Evolutionary conservation across 1,284 basidiomycete species (phyloP), one percentile per base, ranked within the genome.

Genomic region (Mycena sp.): DNA sequence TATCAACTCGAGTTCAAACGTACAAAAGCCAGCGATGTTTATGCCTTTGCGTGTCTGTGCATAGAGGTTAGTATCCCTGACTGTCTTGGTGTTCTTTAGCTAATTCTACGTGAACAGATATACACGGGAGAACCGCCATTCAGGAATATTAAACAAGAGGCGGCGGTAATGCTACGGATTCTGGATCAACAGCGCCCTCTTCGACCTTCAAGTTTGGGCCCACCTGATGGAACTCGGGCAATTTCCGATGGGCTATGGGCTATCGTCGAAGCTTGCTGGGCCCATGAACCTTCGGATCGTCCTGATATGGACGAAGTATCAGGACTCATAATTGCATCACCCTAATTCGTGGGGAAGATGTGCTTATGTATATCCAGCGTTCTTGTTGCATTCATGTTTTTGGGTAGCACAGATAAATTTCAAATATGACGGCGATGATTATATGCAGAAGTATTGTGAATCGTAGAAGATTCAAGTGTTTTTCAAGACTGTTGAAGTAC

Each of bases 81-180:
- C n/a, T n/a, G n/a, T n/a, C 30, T 35, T 35, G 19, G 30, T 37
- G 48, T 50, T 50, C 30, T 50, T 52, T 17, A 38, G 49, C 49
- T 50, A 38, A 50, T 50, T 50, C 49, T 50, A 52, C 30, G n/a
- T 49, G 29, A 49, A 32, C 46, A 49, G 46, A 51, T 51, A 51
- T 51, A 54, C 52, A 44, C 52, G 19, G 52, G 52, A 54, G 52
- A 54, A 54, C 52, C 43, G 40, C 52, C 52, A 32, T 54, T 54
- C 52, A 11, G 12, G 52, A 43, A 10, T 41, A 44, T 54, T 54
- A 38, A 16, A 14, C 29, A 21, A 43, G 40, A 54, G 26, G 40
- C 52, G 29, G 52, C 44, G 35, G 14, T 44, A 54, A 3, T 54
- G 43, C 28, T 11, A n/a, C n/a, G n/a, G 40, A 14, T 32, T 43